Conservation (phyloP, 2,329 filamentous ascomycete species). For the Colletotrichum chlorophyti region DNA sequence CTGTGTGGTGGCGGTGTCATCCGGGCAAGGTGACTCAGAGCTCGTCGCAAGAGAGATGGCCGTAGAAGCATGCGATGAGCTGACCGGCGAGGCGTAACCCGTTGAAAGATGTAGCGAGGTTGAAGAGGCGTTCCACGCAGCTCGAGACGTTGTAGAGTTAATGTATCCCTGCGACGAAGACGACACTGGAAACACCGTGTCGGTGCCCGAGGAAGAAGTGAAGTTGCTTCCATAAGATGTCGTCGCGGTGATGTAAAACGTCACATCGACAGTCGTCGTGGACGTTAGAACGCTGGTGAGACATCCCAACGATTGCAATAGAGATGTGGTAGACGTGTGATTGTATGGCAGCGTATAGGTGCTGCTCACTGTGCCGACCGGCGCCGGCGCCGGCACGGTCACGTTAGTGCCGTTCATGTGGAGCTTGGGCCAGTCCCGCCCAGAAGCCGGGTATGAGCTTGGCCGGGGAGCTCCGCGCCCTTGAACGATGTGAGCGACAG, state of each 20-base stretch:
- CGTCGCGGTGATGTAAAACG: constrained; percentile 39
- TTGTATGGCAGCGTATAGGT: background rate
- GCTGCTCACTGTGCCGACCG: background rate
- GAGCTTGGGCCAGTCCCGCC: background rate
- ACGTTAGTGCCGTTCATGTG: constrained; percentile 24
- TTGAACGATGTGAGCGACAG: constrained; percentile 1
- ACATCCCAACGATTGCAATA: background rate
- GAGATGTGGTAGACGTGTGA: background rate
- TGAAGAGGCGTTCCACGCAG: background rate
- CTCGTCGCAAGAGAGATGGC: background rate
- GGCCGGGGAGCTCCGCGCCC: no score
- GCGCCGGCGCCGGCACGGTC: constrained; percentile 8
- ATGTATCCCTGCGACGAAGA: background rate
- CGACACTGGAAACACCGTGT: background rate
- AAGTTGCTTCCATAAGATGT: constrained; percentile 28
- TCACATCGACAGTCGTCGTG: constrained; percentile 41
- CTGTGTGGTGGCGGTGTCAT: background rate
- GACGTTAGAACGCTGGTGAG: constrained; percentile 33
- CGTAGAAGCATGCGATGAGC: background rate
- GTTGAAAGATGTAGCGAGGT: background rate
- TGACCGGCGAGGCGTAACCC: background rate
- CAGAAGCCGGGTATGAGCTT: no score
- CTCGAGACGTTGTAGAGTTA: background rate
- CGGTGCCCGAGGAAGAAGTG: constrained; percentile 1
- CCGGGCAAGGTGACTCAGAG: constrained; percentile 2